Conservation (phyloP, 768 basidiomycete genomes). For the Leccinum sublutescens region DNA sequence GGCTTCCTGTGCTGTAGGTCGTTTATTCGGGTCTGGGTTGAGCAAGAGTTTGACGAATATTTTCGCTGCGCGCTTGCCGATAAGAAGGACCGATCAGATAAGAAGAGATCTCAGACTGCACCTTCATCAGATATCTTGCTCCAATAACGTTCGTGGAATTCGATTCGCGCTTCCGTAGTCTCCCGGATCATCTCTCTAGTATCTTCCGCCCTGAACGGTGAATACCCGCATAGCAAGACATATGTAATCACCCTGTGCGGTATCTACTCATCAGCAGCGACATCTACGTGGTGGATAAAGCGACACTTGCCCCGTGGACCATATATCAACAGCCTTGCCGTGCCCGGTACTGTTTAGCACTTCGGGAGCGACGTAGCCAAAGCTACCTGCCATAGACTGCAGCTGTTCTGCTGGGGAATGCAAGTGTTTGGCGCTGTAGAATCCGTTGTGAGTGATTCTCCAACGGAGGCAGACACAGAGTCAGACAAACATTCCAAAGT, state of each 20-base stretch:
- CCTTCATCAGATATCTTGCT: slow-evolving; percentile 80
- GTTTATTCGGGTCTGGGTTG: slow-evolving; percentile 62
- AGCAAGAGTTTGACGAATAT: slow-evolving; percentile 74
- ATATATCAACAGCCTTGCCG: slow-evolving; percentile 89
- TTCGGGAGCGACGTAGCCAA: slow-evolving; percentile 92
- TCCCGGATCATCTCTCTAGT: slow-evolving; percentile 72
- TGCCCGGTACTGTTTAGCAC: slow-evolving; percentile 81
- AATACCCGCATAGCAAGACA: slow-evolving; percentile 92
- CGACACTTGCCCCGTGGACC: slow-evolving; percentile 81
- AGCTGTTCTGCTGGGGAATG: slow-evolving; percentile 70
- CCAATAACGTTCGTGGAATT: slow-evolving; percentile 96
- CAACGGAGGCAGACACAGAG: neutral
- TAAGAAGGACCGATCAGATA: neutral
- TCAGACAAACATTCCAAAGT: slow-evolving; percentile 86
- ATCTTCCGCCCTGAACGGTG: slow-evolving; percentile 89
- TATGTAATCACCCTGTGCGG: slow-evolving; percentile 82
- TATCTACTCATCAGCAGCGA: neutral
- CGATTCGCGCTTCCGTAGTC: slow-evolving; percentile 80
- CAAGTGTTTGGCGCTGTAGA: slow-evolving; percentile 74
- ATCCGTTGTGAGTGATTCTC: neutral
- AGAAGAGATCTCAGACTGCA: slow-evolving; percentile 26
- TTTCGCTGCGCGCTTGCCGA: slow-evolving; percentile 56
- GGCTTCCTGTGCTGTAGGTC: slow-evolving; percentile 76
- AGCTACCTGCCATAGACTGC: slow-evolving; percentile 71
- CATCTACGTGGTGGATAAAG: neutral